phyloP scores from a whole-genome alignment of 208 protist genomes.

The Leishmania major region DNA sequence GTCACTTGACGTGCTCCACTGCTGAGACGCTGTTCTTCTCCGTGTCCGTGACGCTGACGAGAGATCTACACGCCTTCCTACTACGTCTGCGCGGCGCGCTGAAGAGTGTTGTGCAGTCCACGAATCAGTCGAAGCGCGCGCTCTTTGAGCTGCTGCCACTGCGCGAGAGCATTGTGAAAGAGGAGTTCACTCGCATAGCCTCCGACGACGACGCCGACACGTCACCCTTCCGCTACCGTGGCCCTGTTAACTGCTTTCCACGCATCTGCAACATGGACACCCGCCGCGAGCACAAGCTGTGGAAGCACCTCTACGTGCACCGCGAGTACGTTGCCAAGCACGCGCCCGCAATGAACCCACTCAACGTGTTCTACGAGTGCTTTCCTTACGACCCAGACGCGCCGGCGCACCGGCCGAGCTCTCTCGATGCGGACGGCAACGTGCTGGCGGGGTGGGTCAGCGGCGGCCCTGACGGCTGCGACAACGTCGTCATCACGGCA shows the following conservation, averaged over 20 bases:
- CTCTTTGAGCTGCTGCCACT: conserved; percentile 53
- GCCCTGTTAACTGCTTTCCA: conserved; percentile 67
- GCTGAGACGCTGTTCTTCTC: conserved; percentile 66
- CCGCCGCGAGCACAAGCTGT: conserved; percentile 52
- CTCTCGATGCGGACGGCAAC: not conserved
- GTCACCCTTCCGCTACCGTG: conserved; percentile 63
- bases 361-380: conserved; percentile 84
- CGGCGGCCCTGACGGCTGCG: conserved; percentile 46
- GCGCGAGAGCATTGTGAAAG: conserved; percentile 48
- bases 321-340: conserved; percentile 72
- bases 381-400: conserved; percentile 46
- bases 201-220: conserved; percentile 18
- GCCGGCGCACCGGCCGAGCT: conserved; percentile 7
- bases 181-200: conserved; percentile 70
- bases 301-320: conserved; percentile 54
- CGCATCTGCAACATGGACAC: conserved; percentile 78
- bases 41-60: conserved; percentile 57
- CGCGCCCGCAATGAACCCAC: conserved; percentile 54
- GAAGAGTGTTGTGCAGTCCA: conserved; percentile 45
- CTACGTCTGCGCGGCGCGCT: conserved; percentile 47
- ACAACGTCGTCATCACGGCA: conserved; percentile 62
- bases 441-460: conserved; percentile 61
- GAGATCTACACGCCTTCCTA: conserved; percentile 55
- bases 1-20: conserved; percentile 66
- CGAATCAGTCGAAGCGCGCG: conserved; percentile 26